Percentiles rank a stretch among this genome's conserved stretches.
Conservation (phyloP, 1,139 yeast species). For the Suhomyces chickasaworum region DNA sequence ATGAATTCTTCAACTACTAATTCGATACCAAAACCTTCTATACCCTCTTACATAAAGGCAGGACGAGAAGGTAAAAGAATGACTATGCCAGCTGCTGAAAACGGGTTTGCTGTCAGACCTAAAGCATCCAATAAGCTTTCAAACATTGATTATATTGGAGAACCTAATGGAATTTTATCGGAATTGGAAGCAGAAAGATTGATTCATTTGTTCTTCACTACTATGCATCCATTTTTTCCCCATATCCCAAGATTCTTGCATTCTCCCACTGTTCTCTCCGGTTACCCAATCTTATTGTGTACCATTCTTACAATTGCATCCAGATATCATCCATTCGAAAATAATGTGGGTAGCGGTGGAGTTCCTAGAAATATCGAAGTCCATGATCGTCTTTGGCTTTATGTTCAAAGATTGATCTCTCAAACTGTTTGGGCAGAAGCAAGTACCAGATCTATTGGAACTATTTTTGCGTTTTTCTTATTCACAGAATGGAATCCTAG, state of each 20-base stretch:
- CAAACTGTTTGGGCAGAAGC: conserved; percentile 96
- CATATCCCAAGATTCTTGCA: conserved; percentile 77
- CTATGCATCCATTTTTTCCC: conserved; percentile 90
- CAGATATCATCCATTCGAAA: conserved; percentile 64
- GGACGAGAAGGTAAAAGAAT: conserved; percentile 20
- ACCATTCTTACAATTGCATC: conserved; percentile 80
- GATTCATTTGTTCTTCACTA: conserved; percentile 66
- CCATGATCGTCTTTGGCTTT: conserved; percentile 81
- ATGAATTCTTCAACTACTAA: conserved; percentile 6
- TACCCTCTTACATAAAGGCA: conserved; percentile 20
- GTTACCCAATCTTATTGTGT: conserved; percentile 78
- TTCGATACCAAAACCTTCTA: conserved; percentile 1
- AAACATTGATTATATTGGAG: conserved; percentile 67
- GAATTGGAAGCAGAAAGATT: conserved; percentile 67
- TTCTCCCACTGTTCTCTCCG: conserved; percentile 63
- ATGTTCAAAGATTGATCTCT: conserved; percentile 78
- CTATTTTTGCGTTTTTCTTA: conserved; percentile 79
- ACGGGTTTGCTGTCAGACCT: conserved; percentile 54
- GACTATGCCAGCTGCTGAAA: conserved; percentile 50
- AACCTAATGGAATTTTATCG: conserved; percentile 57
- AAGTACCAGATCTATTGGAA: conserved; percentile 82
- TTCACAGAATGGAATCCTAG: conserved; percentile 96
- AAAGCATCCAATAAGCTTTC: conserved; percentile 52
- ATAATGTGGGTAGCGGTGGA: conserved; percentile 31
- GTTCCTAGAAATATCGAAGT: conserved; percentile 57